phyloP scores from a whole-genome alignment of 139 green algal species.

The Closterium sp. region DNA sequence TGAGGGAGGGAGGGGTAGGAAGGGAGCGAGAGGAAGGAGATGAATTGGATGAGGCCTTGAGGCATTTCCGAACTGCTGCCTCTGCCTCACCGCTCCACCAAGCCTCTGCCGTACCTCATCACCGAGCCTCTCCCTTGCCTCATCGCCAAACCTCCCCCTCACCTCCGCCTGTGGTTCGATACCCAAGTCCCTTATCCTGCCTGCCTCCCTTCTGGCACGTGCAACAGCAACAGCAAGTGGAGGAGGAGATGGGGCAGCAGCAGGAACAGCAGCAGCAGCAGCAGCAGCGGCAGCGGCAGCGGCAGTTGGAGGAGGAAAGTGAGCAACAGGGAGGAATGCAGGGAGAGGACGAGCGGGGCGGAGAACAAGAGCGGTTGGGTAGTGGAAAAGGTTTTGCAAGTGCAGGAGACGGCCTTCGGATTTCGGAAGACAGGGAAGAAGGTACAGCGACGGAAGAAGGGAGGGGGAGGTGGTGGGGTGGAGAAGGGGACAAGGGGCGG shows the following conservation, averaged over 20 bases:
- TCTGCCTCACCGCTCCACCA: not conserved
- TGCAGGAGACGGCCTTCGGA: not conserved
- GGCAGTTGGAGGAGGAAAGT: too few relatives aligned
- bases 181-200: not conserved
- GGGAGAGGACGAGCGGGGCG: too few relatives aligned
- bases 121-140: not conserved
- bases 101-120: not conserved
- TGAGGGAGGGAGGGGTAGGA: not conserved
- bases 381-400: not conserved
- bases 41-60: not conserved
- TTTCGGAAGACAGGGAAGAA: slow-evolving; percentile 62
- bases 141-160: not conserved
- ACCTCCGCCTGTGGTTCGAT: not conserved
- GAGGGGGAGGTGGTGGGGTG: too few relatives aligned
- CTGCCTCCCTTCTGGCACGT: not conserved
- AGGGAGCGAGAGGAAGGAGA: not conserved
- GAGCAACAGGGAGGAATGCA: not conserved
- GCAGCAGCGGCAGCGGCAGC: too few relatives aligned
- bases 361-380: not conserved
- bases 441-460: slow-evolving; percentile 44
- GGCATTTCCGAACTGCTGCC: not conserved
- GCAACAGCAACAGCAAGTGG: not conserved
- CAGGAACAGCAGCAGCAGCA: not conserved
- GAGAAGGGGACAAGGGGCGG: too few relatives aligned
- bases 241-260: not conserved